These are phyloP conservation scores for Elsinoe perseae DNA, from an alignment of 2,329 filamentous ascomycete species.

Conservation along the genomic window DNA sequence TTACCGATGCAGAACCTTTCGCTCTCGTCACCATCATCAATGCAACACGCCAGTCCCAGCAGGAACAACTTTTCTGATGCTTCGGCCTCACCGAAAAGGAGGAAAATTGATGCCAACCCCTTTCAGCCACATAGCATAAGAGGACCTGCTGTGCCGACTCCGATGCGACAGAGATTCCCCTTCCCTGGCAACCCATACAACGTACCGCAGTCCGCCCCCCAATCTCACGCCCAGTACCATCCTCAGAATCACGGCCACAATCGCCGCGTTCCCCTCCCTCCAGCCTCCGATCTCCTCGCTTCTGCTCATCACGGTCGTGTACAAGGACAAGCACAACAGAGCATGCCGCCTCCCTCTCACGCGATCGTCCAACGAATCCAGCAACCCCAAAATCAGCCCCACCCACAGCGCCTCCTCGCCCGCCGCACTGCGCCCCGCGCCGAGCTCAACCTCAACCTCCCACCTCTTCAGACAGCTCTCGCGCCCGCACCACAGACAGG, in stretches of 20 bases:
- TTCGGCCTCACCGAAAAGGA: slow-evolving; percentile 57
- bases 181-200: slow-evolving; percentile 26
- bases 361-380: too few species aligned
- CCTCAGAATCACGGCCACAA: background rate
- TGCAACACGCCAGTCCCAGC: slow-evolving; percentile 2
- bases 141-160: slow-evolving; percentile 27
- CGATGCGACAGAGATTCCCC: background rate
- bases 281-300: background rate
- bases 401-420: slow-evolving; percentile 28
- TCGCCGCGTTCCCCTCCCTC: slow-evolving; percentile 8
- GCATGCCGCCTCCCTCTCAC: slow-evolving; percentile 18
- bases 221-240: slow-evolving; percentile 19
- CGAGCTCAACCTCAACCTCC: slow-evolving; percentile 32
- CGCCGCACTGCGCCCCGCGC: slow-evolving; percentile 26
- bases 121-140: slow-evolving; percentile 19
- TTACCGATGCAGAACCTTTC: slow-evolving; percentile 31
- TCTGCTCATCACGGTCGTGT: too few species aligned
- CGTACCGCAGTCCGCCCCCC: slow-evolving; percentile 31
- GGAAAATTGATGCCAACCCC: slow-evolving; percentile 46
- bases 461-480: slow-evolving; percentile 43
- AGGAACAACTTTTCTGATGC: slow-evolving; percentile 33
- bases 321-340: slow-evolving; percentile 19
- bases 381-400: slow-evolving; percentile 32
- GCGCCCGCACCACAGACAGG: slow-evolving; percentile 29
- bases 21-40: slow-evolving; percentile 28